A percentile compares a stretch with the other conserved stretches of the same genome.
phyloP scores from a whole-genome alignment of 176 grass and related monocot species.

The Zea luxurians region DNA sequence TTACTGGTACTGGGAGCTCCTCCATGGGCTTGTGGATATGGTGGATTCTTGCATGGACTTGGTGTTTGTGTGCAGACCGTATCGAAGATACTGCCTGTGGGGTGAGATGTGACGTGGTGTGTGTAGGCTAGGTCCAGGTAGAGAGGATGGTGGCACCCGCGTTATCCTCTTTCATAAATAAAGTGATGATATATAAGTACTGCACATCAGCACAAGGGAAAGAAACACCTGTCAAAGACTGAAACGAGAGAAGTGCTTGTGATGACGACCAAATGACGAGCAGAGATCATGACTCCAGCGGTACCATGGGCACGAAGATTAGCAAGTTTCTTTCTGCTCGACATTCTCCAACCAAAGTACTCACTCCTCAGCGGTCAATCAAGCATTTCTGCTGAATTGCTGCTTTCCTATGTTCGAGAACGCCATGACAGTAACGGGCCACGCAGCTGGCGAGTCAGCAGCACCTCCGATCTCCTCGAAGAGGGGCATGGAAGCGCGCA shows the following conservation, averaged over 20 bases:
- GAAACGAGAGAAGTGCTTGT: background rate
- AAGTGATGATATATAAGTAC: background rate
- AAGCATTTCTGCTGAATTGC: background rate
- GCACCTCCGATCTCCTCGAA: too few relatives aligned
- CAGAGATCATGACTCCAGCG: background rate
- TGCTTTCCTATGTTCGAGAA: background rate
- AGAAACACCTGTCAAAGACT: too few relatives aligned
- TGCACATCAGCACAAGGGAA: too few relatives aligned
- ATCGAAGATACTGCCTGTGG: background rate
- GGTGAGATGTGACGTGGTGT: background rate
- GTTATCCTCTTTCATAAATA: conserved; percentile 34
- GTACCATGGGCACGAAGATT: background rate
- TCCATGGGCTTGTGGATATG: conserved; percentile 45
- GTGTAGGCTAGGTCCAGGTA: background rate
- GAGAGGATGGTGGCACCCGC: background rate
- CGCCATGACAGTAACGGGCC: background rate
- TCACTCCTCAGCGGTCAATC: background rate
- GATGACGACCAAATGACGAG: background rate
- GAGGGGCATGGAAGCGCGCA: background rate
- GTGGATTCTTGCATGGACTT: background rate
- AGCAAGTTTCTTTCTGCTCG: too few relatives aligned
- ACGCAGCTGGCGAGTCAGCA: background rate
- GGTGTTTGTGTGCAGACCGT: background rate
- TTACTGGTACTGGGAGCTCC: conserved; percentile 36
- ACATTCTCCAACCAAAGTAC: background rate